phyloP scores from a whole-genome alignment of 2,329 filamentous ascomycete species.

The Dothidotthia symphoricarpi region DNA sequence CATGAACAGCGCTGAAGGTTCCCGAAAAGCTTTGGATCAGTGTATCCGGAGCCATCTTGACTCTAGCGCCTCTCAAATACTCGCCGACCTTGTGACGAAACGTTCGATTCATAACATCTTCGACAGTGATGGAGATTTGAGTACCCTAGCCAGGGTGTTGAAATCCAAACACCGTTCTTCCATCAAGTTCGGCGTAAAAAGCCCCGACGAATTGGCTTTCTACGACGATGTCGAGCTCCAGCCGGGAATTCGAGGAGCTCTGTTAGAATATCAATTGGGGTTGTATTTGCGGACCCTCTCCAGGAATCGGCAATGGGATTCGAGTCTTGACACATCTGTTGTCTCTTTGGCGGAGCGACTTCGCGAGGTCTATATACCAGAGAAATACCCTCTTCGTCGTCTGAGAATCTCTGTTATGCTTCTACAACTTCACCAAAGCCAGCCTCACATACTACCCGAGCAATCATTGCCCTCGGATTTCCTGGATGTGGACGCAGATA shows the following conservation, averaged over 20 bases:
- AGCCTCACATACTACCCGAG: constrained; percentile 57
- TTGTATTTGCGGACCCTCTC: constrained; percentile 30
- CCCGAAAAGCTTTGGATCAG: constrained; percentile 57
- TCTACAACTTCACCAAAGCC: constrained; percentile 50
- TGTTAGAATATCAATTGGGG: constrained; percentile 48
- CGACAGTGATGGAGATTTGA: constrained; percentile 51
- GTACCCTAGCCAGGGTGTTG: constrained; percentile 59
- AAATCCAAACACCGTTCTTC: constrained; percentile 59
- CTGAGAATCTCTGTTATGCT: constrained; percentile 26
- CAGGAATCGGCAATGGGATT: constrained; percentile 32
- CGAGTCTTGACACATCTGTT: constrained; percentile 27
- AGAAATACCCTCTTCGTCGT: constrained; percentile 34
- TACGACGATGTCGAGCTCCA: constrained; percentile 38
- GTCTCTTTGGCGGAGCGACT: constrained; percentile 20
- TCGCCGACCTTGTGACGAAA: constrained; percentile 53
- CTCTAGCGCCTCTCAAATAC: constrained; percentile 55
- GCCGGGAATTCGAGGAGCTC: constrained; percentile 31
- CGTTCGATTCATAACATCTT: constrained; percentile 56
- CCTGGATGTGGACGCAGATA: constrained; percentile 1
- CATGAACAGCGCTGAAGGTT: constrained; percentile 55
- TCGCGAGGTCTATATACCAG: constrained; percentile 27
- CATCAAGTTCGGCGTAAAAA: constrained; percentile 44
- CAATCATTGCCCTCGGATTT: constrained; percentile 2
- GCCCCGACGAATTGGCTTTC: constrained; percentile 50
- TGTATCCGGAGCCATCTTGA: constrained; percentile 63